These are phyloP conservation scores for Lupinus albus DNA, from an alignment of 306 rosid genomes.

Conservation along the genomic window DNA sequence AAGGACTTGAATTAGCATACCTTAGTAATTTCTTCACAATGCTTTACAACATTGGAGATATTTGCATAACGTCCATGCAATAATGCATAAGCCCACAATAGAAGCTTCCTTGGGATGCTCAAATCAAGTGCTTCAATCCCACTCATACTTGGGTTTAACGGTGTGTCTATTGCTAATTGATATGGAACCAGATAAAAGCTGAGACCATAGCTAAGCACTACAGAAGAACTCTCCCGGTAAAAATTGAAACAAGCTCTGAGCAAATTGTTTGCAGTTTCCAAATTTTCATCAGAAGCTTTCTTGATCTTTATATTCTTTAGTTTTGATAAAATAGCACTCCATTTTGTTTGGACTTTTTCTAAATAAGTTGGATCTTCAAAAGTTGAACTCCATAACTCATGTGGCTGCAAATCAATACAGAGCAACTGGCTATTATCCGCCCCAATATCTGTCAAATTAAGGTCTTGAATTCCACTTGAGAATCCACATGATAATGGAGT, in stretches of 20 bases:
- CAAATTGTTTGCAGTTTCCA: slow-evolving; percentile 77
- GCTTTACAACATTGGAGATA: slow-evolving; percentile 82
- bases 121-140: slow-evolving; percentile 86
- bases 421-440: slow-evolving; percentile 68
- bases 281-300: slow-evolving; percentile 70
- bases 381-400: slow-evolving; percentile 81
- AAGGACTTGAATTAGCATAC: slow-evolving; percentile 54
- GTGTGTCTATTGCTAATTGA: slow-evolving; percentile 58
- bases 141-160: slow-evolving; percentile 54
- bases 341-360: slow-evolving; percentile 66
- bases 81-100: slow-evolving; percentile 84
- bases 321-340: slow-evolving; percentile 63
- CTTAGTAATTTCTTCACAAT: slow-evolving; percentile 68
- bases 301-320: slow-evolving; percentile 52
- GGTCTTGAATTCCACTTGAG: slow-evolving; percentile 53
- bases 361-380: slow-evolving; percentile 66
- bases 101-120: slow-evolving; percentile 97
- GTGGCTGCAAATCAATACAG: slow-evolving; percentile 72
- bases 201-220: slow-evolving; percentile 72
- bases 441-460: slow-evolving; percentile 54
- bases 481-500: slow-evolving; percentile 57
- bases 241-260: slow-evolving; percentile 84
- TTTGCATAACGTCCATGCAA: slow-evolving; percentile 75
- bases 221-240: slow-evolving; percentile 89
- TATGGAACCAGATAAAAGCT: slow-evolving; percentile 66